Base-by-base conservation (phyloP, 257 asterid species). In the Fraxinus pennsylvanica region DNA sequence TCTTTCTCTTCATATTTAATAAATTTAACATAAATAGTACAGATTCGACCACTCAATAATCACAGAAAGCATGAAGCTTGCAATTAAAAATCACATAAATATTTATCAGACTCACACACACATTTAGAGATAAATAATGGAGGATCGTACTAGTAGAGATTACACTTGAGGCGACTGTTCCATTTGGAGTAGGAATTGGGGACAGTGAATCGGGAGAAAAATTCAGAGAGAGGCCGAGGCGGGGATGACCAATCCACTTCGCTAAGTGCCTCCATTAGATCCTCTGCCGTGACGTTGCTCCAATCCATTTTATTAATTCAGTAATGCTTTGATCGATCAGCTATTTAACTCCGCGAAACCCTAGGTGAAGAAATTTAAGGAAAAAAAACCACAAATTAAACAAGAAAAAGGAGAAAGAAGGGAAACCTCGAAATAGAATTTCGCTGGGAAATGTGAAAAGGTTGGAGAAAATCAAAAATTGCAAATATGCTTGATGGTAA, bases 161-260 rank as follows among this genome's bases (percentile, higher is more conserved):
- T 95, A 93, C 99, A 95, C 87, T 95, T 95, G 87, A 95, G 93
- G 86, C 99, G 99, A 75, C 98, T 90, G 85, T 80, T 91, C 99
- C 99, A 93, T 88, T 91, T 93, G 83, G 93, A 75, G 54, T 80
- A 84, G 38, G 98, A 93, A 80, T 94, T 89, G 54, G 99, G 99
- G 6, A 91, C 66, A 65, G 96, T 89, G 90, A 95, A 95, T 79
- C 96, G 86, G 57, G 99, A 91, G 84, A 94, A 91, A 90, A 94
- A 94, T 47, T 94, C 96, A 1, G 92, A 82, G 2, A 86, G 43
- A 17, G 97, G 96, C 39, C 98, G 96, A 71, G 98, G 97, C 71
- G 98, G 98, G 61, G 96, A 86, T 47, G 98, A 92, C 97, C 98
- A 92, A 82, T 94, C 98, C 22, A 94, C 98, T 84, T 94, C 98